Evolutionary conservation across 176 grass and related monocot genomes (phyloP).

Genomic region (Avena sativa): DNA sequence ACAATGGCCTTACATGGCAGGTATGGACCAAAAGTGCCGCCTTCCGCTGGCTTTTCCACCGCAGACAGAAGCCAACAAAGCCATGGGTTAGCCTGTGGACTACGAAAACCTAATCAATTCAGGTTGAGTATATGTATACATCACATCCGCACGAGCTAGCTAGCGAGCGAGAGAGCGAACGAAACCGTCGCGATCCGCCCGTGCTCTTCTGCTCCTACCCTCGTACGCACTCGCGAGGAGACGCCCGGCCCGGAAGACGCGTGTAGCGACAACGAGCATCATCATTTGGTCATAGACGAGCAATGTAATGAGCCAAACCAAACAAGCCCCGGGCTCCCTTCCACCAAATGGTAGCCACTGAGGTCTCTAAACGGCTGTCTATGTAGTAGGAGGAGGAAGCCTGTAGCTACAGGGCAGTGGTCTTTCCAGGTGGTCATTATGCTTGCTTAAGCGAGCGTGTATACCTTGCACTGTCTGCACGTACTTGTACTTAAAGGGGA

Average conservation of each 20-base stretch:
- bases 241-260: background rate
- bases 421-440: slow-evolving; percentile 14
- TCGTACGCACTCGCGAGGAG: background rate
- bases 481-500: no score
- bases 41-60: background rate
- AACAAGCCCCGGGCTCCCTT: background rate
- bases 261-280: background rate
- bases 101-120: background rate
- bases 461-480: background rate
- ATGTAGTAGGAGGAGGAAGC: background rate
- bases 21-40: slow-evolving; percentile 21
- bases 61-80: slow-evolving; percentile 1
- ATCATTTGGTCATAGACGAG: background rate
- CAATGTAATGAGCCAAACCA: background rate
- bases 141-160: background rate
- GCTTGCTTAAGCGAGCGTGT: slow-evolving; percentile 39
- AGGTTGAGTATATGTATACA: no score
- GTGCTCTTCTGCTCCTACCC: background rate
- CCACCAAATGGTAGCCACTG: background rate
- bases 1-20: background rate
- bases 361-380: background rate
- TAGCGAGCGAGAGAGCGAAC: background rate
- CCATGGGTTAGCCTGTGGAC: background rate
- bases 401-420: background rate
- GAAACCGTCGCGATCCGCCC: slow-evolving; percentile 28